These are phyloP conservation scores for Aspergillus bertholletiae DNA, from an alignment of 495 filamentous ascomycete species.

Conservation along the genomic window DNA sequence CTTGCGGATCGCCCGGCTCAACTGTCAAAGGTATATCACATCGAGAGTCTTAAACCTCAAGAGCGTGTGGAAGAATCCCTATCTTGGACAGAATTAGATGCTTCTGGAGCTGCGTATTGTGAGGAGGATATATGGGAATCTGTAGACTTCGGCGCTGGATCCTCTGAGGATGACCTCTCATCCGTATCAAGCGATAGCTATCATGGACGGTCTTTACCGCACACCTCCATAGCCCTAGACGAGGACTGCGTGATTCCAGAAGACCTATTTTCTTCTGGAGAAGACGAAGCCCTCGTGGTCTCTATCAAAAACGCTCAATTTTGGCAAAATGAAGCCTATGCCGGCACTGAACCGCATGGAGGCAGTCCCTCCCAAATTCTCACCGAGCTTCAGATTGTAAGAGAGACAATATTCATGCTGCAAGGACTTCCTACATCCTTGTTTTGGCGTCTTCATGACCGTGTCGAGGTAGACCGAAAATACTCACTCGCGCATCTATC, in stretches of 20 bases:
- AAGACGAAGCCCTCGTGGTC: conserved; percentile 39
- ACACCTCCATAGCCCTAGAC: conserved; percentile 19
- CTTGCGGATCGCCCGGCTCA: conserved; percentile 78
- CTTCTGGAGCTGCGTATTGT: conserved; percentile 64
- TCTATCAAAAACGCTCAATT: conserved; percentile 58
- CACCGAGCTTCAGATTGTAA: conserved; percentile 69
- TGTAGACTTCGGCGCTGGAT: conserved; percentile 66
- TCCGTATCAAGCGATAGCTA: conserved; percentile 31
- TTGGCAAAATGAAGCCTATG: conserved; percentile 50
- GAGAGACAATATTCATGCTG: conserved; percentile 84
- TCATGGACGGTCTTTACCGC: conserved; percentile 17
- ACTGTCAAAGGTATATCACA: conserved; percentile 58
- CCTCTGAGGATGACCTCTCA: conserved; percentile 53
- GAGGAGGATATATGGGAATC: conserved; percentile 74
- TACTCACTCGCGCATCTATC: conserved; percentile 40
- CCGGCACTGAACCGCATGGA: conserved; percentile 19
- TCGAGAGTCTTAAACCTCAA: conserved; percentile 49
- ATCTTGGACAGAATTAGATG: conserved; percentile 73
- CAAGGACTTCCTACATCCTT: conserved; percentile 72
- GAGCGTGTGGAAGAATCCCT: conserved; percentile 45
- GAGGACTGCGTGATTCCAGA: conserved; percentile 37
- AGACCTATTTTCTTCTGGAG: conserved; percentile 26
- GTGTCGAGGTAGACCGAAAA: conserved; percentile 32
- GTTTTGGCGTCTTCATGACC: conserved; percentile 47
- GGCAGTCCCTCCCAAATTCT: conserved; percentile 45